Evolutionary conservation across 208 protist species (phyloP), one percentile per base, ranked within the genome.

Genomic region (Leishmania braziliensis): DNA sequence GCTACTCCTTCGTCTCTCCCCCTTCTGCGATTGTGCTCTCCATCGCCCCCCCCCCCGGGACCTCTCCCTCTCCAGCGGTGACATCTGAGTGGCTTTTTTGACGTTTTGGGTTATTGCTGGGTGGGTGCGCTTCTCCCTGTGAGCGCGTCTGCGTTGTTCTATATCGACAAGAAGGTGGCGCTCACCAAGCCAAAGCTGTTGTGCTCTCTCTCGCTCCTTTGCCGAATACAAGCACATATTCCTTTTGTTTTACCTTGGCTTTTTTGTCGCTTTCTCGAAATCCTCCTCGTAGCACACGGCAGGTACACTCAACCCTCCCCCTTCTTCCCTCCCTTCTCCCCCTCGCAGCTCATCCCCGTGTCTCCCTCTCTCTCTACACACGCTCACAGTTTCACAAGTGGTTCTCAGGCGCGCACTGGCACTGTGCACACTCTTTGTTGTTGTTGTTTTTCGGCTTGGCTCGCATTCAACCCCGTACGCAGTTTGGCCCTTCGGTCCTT

Each of bases 361-460:
- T 46, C 16, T 26, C n/a, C n/a, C 26, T 70, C 23, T 33, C 43
- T 46, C 43, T 4, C 43, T 46, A 46, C 43, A 46, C 4, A 46
- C 43, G 43, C 43, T 46, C 43, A 46, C 43, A 46, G 43, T 46
- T 46, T 46, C 43, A 46, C 43, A 46, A 46, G 43, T 46, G 43
- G 43, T 65, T 65, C 60, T 65, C 23, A 29, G 60, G n/a, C n/a
- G 18, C n/a, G n/a, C 36, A 46, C 12, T 29, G 43, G 10, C 53
- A 29, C 54, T 53, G n/a, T n/a, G 26, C 70, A 33, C 18, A 54
- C 72, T 20, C 73, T 63, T 74, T 72, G 29, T 77, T 77, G 26
- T 68, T 79, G 73, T 84, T 82, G 20, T 77, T 88, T 62, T 77
- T 78, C 78, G 60, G 65, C 71, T 77, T 81, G 62, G 26, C 63